Evolutionary conservation across 352 stramenopile genomes (phyloP), one percentile per base, ranked within the genome.

Genomic region (Phytophthora lateralis): DNA sequence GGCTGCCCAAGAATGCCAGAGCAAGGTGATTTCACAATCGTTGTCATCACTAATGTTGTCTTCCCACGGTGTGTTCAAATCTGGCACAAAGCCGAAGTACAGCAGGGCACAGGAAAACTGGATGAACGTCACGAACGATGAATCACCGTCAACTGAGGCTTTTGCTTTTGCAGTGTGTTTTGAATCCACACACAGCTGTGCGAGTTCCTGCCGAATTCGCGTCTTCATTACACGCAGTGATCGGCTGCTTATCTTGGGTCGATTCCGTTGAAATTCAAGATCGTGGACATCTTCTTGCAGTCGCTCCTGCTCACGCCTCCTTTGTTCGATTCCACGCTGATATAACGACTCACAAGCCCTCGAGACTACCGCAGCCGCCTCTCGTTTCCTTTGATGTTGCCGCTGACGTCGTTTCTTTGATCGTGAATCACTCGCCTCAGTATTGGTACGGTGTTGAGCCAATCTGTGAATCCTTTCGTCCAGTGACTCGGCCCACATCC

Each of bases 81-180:
- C 65, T 1, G 70, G 55, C 18, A 85, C 75, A 30, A 89, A 72
- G 15, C 79, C 79, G 26, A 89, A 89, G 38, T 85, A 83, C 9
- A 89, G 52, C 2, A 89, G 35, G 0, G 68, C 75, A 30, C 79
- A 89, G 6, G 79, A 85, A 50, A 89, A 89, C 56, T 85, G 74
- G 14, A 89, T 57, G 47, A 78, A 80, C 18, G 60, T 67, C 39
- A 80, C 47, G 9, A 53, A 39, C 6, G 47, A 42, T 10, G 35
- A 44, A 12, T 51, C 21, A 3, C 20, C 37, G 20, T 47, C 26
- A 6, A 50, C 34, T 12, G 21, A 47, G 18, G 6, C 26, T 35
- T 27, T 37, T 35, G 50, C 14, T 32, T 54, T 57, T 46, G 34
- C 24, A 12, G 42, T 44, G 14, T 42, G 41, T 39, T 50, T 46